Evolutionary conservation across 805 yeast genomes (phyloP).

Genomic region (Myxozyma lipomycoides): DNA sequence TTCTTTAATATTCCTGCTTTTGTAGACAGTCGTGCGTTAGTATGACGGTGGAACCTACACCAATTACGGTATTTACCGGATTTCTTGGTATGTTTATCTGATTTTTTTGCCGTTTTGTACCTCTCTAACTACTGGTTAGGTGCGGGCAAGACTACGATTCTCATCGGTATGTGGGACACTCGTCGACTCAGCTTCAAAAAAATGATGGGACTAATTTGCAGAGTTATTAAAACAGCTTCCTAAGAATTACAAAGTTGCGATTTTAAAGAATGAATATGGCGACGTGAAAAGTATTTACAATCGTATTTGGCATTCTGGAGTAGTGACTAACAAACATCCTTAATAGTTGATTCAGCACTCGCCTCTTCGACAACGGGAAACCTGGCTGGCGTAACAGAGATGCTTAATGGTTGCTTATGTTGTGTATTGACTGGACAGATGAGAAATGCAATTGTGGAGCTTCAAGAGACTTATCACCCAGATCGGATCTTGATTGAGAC

Average conservation of each 20-base stretch:
- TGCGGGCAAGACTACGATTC: conserved; percentile 28
- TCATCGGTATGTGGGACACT: conserved; percentile 16
- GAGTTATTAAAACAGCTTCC: conserved; percentile 26
- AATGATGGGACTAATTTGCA: background rate
- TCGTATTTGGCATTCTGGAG: background rate
- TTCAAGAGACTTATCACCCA: conserved; percentile 21
- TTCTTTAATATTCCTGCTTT: too few species aligned
- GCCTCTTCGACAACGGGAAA: conserved; percentile 18
- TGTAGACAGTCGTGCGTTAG: too few species aligned
- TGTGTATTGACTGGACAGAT: conserved; percentile 29
- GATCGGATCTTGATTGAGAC: conserved; percentile 29
- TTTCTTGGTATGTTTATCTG: conserved; percentile 17
- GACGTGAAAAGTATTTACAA: conserved; percentile 20
- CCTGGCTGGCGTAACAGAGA: conserved; percentile 28
- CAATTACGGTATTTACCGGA: conserved; percentile 28
- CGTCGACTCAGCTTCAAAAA: background rate
- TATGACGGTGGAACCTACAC: conserved; percentile 22
- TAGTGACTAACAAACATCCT: too few species aligned
- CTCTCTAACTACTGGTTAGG: conserved; percentile 9
- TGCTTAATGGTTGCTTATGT: conserved; percentile 29
- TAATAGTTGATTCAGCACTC: conserved; percentile 24
- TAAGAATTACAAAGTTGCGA: conserved; percentile 23
- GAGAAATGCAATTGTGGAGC: conserved; percentile 26
- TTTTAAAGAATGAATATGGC: conserved; percentile 28
- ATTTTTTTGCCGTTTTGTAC: background rate